These are phyloP conservation scores for Cryptococcus sp. DNA, from an alignment of 1,284 basidiomycete genomes.

Conservation along the genomic window DNA sequence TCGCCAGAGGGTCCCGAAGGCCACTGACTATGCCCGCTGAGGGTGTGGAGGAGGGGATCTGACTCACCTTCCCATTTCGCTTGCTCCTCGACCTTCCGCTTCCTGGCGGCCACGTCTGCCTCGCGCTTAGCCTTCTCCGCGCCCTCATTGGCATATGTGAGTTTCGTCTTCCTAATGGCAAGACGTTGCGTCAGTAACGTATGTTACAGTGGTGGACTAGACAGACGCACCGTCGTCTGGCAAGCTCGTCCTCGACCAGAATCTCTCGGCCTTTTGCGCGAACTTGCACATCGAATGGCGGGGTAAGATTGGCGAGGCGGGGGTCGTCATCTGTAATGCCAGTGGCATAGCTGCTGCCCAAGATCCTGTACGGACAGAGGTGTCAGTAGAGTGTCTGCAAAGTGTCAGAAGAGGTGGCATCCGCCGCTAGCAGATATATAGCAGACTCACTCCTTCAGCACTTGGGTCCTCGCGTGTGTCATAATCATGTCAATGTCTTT, in stretches of 20 bases:
- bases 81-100: conserved; percentile 54
- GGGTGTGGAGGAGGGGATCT: not conserved
- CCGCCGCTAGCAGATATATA: not conserved
- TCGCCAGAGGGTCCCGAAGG: conserved; percentile 7
- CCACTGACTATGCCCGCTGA: not conserved
- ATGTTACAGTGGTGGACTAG: not conserved
- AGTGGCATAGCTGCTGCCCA: conserved; percentile 41
- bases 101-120: conserved; percentile 50
- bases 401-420: too few relatives aligned
- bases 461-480: conserved; percentile 41
- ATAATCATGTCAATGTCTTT: conserved; percentile 50
- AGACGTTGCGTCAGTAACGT: conserved; percentile 1
- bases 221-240: conserved; percentile 49
- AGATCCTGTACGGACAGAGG: conserved; percentile 20
- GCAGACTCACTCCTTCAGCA: conserved; percentile 44
- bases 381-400: conserved; percentile 1
- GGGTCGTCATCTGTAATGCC: conserved; percentile 50
- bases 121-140: conserved; percentile 54
- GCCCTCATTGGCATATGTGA: conserved; percentile 57
- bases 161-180: conserved; percentile 44
- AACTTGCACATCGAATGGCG: conserved; percentile 51
- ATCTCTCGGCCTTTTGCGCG: conserved; percentile 54
- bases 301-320: conserved; percentile 47
- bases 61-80: conserved; percentile 55
- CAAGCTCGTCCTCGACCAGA: conserved; percentile 57